A percentile compares a stretch with the other conserved stretches of the same genome.
phyloP scores from a whole-genome alignment of 148 eudicot genomes.

The Camellia japonica region DNA sequence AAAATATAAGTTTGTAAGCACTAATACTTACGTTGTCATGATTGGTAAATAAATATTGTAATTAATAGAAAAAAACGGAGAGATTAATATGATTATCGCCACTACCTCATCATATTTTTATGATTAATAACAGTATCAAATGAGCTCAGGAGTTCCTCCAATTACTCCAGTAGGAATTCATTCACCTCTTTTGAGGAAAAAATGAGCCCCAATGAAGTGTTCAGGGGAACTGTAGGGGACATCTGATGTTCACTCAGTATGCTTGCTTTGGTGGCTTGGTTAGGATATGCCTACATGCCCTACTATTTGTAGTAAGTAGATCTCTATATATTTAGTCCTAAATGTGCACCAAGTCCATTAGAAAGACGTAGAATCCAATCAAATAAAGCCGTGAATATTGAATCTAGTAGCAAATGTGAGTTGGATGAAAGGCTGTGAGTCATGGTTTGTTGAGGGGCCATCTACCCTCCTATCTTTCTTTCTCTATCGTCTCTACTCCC shows the following conservation, averaged over 20 bases:
- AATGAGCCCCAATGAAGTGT: conserved; percentile 7
- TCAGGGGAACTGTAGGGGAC: conserved; percentile 4
- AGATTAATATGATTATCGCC: no score
- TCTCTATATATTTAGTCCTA: no score
- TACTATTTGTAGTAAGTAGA: neutral
- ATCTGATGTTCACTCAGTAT: neutral
- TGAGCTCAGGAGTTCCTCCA: conserved; percentile 9
- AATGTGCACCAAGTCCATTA: no score
- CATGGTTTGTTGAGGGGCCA: neutral
- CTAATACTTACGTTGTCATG: no score
- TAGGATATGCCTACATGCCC: neutral
- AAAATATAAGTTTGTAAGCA: no score
- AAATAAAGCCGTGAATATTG: conserved; percentile 1
- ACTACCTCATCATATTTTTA: no score
- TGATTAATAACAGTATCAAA: neutral
- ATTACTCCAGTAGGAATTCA: neutral
- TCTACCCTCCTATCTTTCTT: neutral
- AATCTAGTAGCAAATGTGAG: conserved; percentile 19
- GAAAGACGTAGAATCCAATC: neutral
- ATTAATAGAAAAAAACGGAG: no score
- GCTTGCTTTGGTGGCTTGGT: neutral
- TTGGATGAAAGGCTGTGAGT: conserved; percentile 2
- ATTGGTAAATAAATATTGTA: no score
- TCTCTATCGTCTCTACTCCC: neutral
- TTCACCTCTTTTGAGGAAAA: no score